phyloP scores from a whole-genome alignment of 345 rosid genomes.

The Boechera stricta region DNA sequence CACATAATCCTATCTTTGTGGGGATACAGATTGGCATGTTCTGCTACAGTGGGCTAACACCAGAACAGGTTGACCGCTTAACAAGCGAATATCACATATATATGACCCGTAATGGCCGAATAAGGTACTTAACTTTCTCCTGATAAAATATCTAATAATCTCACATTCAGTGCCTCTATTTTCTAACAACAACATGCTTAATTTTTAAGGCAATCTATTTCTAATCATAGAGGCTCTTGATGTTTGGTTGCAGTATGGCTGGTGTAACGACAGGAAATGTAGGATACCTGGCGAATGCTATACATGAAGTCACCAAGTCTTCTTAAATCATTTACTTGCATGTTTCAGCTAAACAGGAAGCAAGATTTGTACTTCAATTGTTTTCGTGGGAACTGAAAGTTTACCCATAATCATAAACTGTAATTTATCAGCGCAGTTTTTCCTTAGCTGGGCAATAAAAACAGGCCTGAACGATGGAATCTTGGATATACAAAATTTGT shows the following conservation, averaged over 20 bases:
- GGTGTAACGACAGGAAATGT: constrained; percentile 88
- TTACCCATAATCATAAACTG: constrained; percentile 8
- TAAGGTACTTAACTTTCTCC: constrained; percentile 56
- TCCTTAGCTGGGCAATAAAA: constrained; percentile 12
- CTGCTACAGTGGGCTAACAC: constrained; percentile 93
- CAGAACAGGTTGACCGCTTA: constrained; percentile 86
- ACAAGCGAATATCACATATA: constrained; percentile 84
- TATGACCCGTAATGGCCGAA: constrained; percentile 92
- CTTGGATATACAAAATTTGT: not conserved
- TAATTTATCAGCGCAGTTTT: constrained; percentile 8
- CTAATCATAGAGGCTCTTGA: constrained; percentile 9
- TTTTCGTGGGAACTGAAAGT: constrained; percentile 37
- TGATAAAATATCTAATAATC: not conserved
- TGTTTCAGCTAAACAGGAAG: not conserved
- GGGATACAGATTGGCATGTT: constrained; percentile 90
- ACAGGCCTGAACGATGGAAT: not conserved
- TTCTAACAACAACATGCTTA: not conserved
- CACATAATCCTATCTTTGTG: constrained; percentile 3
- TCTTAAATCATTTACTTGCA: constrained; percentile 26
- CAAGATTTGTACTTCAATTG: constrained; percentile 12
- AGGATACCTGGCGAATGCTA: constrained; percentile 83
- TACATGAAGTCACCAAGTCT: constrained; percentile 77
- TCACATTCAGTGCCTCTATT: not conserved
- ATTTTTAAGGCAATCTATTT: not conserved
- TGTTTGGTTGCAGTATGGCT: constrained; percentile 79